Percentiles rank a stretch among this genome's conserved stretches.
Conservation (phyloP, 1,139 yeast species). For the Zygoascus sp. region DNA sequence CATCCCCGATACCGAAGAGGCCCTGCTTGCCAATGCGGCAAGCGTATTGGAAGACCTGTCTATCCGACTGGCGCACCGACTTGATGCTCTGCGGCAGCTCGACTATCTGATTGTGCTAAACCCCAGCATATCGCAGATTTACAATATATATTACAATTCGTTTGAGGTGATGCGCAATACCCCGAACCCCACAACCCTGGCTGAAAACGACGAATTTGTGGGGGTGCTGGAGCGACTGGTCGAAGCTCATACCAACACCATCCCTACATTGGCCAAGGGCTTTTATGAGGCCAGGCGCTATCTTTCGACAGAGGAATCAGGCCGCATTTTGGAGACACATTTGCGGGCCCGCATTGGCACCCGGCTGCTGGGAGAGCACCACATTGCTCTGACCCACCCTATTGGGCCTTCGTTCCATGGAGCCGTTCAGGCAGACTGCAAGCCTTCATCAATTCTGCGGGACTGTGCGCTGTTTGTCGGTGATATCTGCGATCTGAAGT, state of each 20-base stretch:
- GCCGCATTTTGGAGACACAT: conserved; percentile 67
- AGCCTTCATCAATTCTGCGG: conserved; percentile 55
- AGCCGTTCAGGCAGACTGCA: conserved; percentile 59
- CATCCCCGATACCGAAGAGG: conserved; percentile 27
- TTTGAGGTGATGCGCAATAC: conserved; percentile 55
- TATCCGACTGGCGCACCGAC: conserved; percentile 50
- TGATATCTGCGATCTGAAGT: conserved; percentile 76
- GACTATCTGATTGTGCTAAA: conserved; percentile 83
- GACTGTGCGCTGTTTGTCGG: conserved; percentile 71
- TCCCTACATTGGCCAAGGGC: conserved; percentile 76
- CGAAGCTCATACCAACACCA: conserved; percentile 74
- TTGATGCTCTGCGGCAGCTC: conserved; percentile 62
- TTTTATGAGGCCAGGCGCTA: conserved; percentile 66
- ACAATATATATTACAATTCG: conserved; percentile 66
- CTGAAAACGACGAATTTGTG: conserved; percentile 51
- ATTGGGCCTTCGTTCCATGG: conserved; percentile 56
- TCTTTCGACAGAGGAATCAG: conserved; percentile 48
- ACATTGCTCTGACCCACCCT: conserved; percentile 53
- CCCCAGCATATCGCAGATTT: conserved; percentile 77
- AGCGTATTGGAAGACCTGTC: conserved; percentile 43
- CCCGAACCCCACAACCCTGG: conserved; percentile 42
- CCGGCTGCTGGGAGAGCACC: conserved; percentile 82
- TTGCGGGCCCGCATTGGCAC: conserved; percentile 79
- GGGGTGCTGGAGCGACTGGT: conserved; percentile 54
- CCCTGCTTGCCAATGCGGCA: conserved; percentile 37